phyloP scores from a whole-genome alignment of 2,329 filamentous ascomycete genomes.

The Pestalotiopsis sp. region DNA sequence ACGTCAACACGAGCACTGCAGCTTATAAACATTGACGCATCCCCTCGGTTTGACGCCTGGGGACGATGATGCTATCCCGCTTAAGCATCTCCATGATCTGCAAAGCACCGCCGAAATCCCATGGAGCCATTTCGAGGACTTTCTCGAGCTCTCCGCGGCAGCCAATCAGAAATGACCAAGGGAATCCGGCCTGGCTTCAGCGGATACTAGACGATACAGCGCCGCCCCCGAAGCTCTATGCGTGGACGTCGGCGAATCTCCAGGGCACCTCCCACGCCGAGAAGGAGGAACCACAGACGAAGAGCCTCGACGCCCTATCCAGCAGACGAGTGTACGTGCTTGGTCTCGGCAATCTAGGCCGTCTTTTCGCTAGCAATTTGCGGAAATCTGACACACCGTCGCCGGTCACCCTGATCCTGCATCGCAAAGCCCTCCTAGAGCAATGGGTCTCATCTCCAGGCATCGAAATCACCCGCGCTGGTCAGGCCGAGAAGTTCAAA shows the following conservation, averaged over 20 bases:
- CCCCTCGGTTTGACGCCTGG: not conserved
- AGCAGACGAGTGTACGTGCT: constrained; percentile 70
- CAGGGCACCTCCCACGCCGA: not conserved
- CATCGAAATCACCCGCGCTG: constrained; percentile 44
- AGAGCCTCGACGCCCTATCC: not conserved
- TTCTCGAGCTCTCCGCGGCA: not conserved
- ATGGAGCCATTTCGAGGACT: not conserved
- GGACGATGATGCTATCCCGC: not conserved
- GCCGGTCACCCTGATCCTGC: constrained; percentile 80
- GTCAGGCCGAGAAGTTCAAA: constrained; percentile 29
- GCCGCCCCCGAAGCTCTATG: constrained; percentile 26
- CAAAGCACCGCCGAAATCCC: not conserved
- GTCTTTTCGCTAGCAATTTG: constrained; percentile 75
- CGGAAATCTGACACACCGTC: constrained; percentile 61
- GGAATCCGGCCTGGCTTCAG: constrained; percentile 1
- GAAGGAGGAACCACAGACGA: not conserved
- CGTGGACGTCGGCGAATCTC: constrained; percentile 30
- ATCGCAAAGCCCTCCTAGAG: constrained; percentile 53
- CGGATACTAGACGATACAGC: constrained; percentile 19
- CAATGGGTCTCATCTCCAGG: constrained; percentile 47
- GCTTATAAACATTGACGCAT: not conserved
- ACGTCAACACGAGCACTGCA: not conserved
- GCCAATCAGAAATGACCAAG: not conserved
- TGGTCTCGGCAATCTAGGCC: constrained; percentile 80
- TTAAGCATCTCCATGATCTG: not conserved